These are phyloP conservation scores for Tetrahymena malaccensis DNA, from an alignment of 73 alveolate genomes.

Conservation along the genomic window DNA sequence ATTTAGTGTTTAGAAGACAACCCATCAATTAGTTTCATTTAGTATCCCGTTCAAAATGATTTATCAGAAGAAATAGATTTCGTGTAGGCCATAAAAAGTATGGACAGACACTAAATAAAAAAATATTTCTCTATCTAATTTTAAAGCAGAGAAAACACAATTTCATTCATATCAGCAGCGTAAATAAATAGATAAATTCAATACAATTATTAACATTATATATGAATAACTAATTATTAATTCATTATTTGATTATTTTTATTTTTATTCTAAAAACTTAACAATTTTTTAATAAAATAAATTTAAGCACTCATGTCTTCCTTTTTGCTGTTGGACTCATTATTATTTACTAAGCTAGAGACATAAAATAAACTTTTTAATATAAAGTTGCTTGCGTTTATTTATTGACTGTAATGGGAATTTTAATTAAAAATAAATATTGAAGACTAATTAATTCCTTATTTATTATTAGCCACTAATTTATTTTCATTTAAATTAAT, in stretches of 20 bases:
- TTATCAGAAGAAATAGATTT: not conserved
- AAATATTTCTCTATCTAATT: not conserved
- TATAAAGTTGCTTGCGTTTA: not conserved
- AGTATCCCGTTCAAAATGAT: not conserved
- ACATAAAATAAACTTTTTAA: not conserved
- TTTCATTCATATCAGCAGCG: not conserved
- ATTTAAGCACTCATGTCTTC: not conserved
- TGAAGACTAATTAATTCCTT: no score
- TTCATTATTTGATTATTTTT: no score
- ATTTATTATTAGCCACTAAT: not conserved
- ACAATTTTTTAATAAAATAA: no score
- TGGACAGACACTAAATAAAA: not conserved
- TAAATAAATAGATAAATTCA: no score
- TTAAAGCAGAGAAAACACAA: not conserved
- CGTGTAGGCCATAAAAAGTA: not conserved
- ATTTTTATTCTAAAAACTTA: no score
- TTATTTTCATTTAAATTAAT: not conserved
- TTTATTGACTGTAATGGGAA: not conserved
- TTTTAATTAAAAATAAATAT: no score
- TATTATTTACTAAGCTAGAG: not conserved
- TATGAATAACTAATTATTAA: no score
- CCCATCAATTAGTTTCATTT: not conserved
- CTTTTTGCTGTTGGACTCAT: not conserved
- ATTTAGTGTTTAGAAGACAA: not conserved
- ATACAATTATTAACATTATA: no score